These are phyloP conservation scores for Panicum hallii DNA, from an alignment of 202 grass and related monocot genomes.

Conservation along the genomic window DNA sequence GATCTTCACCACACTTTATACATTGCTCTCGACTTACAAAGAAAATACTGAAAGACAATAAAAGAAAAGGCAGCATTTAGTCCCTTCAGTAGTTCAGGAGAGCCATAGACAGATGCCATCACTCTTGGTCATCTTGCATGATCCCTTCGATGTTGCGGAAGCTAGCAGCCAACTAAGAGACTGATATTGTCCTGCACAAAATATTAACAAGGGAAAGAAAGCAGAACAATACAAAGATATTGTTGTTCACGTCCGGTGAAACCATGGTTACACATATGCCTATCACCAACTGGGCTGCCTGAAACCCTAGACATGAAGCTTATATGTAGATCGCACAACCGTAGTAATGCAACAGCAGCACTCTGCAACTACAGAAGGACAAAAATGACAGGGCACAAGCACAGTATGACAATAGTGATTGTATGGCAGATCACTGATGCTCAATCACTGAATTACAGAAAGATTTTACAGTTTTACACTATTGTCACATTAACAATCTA, in stretches of 20 bases:
- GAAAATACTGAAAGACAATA: not conserved
- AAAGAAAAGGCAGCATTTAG: not conserved
- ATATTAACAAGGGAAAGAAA: constrained; percentile 33
- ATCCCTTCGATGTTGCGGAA: constrained; percentile 26
- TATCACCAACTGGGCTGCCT: constrained; percentile 17
- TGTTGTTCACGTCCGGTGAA: constrained; percentile 30
- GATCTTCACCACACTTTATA: not conserved
- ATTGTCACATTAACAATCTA: constrained; percentile 54
- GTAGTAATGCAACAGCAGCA: constrained; percentile 38
- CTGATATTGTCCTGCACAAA: constrained; percentile 51
- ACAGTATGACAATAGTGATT: constrained; percentile 28
- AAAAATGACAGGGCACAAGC: constrained; percentile 24
- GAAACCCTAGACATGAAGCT: constrained; percentile 21
- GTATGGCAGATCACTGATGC: constrained; percentile 42
- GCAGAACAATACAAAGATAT: constrained; percentile 13
- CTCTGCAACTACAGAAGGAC: constrained; percentile 21
- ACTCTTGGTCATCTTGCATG: constrained; percentile 30
- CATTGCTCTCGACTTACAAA: constrained; percentile 13
- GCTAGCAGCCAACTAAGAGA: constrained; percentile 20
- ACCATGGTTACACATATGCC: constrained; percentile 29
- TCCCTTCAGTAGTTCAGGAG: not conserved
- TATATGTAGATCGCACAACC: constrained; percentile 9
- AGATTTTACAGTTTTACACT: constrained; percentile 59
- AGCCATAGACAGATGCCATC: not conserved
- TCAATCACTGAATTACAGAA: constrained; percentile 49